Conservation (phyloP, 768 basidiomycete species). For the Lactifluus echinatus region DNA sequence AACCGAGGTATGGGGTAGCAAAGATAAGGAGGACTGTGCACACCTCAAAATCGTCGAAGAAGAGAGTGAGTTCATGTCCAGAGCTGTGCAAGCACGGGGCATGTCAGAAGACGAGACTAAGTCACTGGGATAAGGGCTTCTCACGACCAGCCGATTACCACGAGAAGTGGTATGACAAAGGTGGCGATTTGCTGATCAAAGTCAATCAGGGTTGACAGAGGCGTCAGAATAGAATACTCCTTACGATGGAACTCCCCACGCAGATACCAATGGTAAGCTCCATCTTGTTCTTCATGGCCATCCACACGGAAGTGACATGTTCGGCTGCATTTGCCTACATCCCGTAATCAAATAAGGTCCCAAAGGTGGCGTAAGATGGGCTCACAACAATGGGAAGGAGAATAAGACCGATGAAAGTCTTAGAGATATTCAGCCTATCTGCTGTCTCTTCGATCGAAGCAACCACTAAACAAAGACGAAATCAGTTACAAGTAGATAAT, state of each 20-base stretch:
- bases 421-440: slow-evolving; percentile 68
- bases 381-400: slow-evolving; percentile 79
- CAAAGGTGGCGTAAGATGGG: slow-evolving; percentile 5
- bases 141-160: slow-evolving; percentile 82
- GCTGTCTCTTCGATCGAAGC: slow-evolving; percentile 91
- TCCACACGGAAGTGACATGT: slow-evolving; percentile 80
- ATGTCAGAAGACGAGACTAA: slow-evolving; percentile 2
- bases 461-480: slow-evolving; percentile 45
- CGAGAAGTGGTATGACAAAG: slow-evolving; percentile 80
- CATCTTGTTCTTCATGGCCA: slow-evolving; percentile 75
- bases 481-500: not conserved
- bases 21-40: slow-evolving; percentile 8
- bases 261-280: slow-evolving; percentile 72
- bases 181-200: slow-evolving; percentile 66
- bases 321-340: slow-evolving; percentile 72
- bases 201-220: not conserved
- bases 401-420: slow-evolving; percentile 79
- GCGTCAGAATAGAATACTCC: slow-evolving; percentile 22
- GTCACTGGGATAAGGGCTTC: slow-evolving; percentile 26
- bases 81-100: slow-evolving; percentile 33
- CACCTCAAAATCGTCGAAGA: slow-evolving; percentile 83
- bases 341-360: not conserved
- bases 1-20: not conserved
- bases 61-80: slow-evolving; percentile 65
- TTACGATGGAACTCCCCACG: slow-evolving; percentile 72